Base-by-base conservation (phyloP, 805 yeast species). In the Hanseniaspora lindneri region DNA sequence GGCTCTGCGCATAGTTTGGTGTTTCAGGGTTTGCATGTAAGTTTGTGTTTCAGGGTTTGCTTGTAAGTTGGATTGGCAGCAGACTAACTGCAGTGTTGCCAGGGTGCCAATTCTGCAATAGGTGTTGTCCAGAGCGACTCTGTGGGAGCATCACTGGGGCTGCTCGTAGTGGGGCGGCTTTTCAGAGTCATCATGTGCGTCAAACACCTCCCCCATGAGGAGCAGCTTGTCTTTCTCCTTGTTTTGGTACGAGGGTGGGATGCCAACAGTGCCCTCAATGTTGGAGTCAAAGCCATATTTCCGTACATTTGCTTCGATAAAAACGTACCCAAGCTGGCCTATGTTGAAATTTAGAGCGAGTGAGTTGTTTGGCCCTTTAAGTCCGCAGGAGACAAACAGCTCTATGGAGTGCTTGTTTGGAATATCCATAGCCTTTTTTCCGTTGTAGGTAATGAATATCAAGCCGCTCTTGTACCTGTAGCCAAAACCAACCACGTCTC, bases 401-500 rank as follows among this genome's bases (percentile, higher is more conserved):
- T 67, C 69, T 11, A 66, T 57, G 21, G 76, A 78, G 25, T 79
- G 65, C 55, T 79, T 83, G 17, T 87, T 83, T 3, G 86, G 86
- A 24, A 87, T 73, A 54, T 86, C 96, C 55, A 78, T 71, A 33
- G 89, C 67, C 57, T 83, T 85, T 62, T 85, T 85, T 20, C 98
- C 98, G 58, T 92, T 92, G 55, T 95, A 75, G 0, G 98, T 92
- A 68, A 88, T 89, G 59, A 92, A 89, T 0, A 92, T 71, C 0
- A 95, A 77, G 0, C 96, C 95, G 2, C 83, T 69, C 48, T 85
- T 71, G 17, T 82, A 80, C 49, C 88, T 72, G 59, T 84, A 83
- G 0, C 98, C 98, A 34, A 88, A 77, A 1, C 98, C 98, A 3
- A 92, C 72, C 13, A 89, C 94, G 63, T 92, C 98, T 27, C 96